Percentiles rank a stretch among this genome's conserved stretches.
These are phyloP conservation scores for Xylariaceae sp. DNA, from an alignment of 2,329 filamentous ascomycete species.

Conservation along the genomic window DNA sequence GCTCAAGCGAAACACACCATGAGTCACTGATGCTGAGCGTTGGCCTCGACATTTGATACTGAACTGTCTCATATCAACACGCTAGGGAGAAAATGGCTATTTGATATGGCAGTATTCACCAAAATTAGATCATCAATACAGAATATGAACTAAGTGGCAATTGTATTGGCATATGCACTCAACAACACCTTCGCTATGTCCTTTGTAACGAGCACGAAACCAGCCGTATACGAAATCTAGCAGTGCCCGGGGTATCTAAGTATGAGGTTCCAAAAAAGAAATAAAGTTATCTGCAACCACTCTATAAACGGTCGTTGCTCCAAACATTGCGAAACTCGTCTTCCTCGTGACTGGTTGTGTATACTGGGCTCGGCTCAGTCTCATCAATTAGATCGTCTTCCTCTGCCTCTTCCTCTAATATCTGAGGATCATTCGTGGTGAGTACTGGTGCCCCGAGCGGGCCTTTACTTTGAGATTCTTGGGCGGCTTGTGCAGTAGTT, in stretches of 20 bases:
- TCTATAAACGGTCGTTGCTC: conserved; percentile 35
- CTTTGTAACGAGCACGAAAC: conserved; percentile 14
- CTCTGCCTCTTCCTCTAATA: conserved; percentile 42
- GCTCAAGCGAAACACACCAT: too few species aligned
- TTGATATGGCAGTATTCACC: not conserved
- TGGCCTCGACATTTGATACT: too few species aligned
- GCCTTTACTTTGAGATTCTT: conserved; percentile 39
- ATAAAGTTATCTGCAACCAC: conserved; percentile 11
- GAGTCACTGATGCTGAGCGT: too few species aligned
- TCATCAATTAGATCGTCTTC: conserved; percentile 38
- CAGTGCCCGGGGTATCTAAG: conserved; percentile 32
- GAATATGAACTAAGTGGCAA: not conserved
- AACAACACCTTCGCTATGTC: conserved; percentile 25
- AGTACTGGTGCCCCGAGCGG: conserved; percentile 42
- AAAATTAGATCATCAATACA: too few species aligned
- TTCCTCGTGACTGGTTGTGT: conserved; percentile 33
- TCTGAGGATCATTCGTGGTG: conserved; percentile 41
- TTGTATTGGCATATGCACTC: conserved; percentile 1
- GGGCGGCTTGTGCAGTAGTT: conserved; percentile 34
- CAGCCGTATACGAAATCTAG: conserved; percentile 18
- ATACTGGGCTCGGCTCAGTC: conserved; percentile 29
- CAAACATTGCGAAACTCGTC: conserved; percentile 41
- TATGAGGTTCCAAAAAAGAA: conserved; percentile 27
- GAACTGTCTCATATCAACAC: too few species aligned
- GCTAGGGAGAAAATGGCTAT: too few species aligned